A percentile compares a stretch with the other conserved stretches of the same genome.
Conservation (phyloP, 1,139 yeast genomes). For the Kodamaea anthophila region DNA sequence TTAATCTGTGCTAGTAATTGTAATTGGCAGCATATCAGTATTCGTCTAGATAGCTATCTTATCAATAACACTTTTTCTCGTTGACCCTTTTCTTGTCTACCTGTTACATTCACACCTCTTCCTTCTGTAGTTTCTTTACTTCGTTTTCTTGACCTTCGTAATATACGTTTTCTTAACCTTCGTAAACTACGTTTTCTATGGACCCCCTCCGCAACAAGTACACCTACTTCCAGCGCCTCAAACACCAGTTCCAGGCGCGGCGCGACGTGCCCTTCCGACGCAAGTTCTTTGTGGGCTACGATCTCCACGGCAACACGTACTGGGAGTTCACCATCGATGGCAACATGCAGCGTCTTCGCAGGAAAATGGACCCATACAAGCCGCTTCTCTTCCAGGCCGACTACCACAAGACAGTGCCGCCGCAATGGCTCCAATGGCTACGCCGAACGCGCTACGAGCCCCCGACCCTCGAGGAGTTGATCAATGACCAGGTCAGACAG, state of each 20-base stretch:
- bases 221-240: slow-evolving; percentile 38
- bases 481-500: slow-evolving; percentile 53
- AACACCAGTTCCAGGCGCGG: slow-evolving; percentile 56
- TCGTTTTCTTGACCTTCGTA: slow-evolving; percentile 3
- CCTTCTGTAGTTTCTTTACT: too few relatives aligned
- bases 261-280: slow-evolving; percentile 61
- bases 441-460: slow-evolving; percentile 53
- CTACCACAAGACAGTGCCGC: slow-evolving; percentile 46
- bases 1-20: too few relatives aligned
- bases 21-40: too few relatives aligned
- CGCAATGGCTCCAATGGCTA: slow-evolving; percentile 83
- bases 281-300: slow-evolving; percentile 62
- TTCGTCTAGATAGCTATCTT: too few relatives aligned
- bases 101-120: too few relatives aligned
- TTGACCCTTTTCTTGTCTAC: too few relatives aligned
- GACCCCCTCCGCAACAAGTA: slow-evolving; percentile 26
- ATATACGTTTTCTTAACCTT: too few relatives aligned
- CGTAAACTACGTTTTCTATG: slow-evolving; percentile 11
- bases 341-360: slow-evolving; percentile 37
- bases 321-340: slow-evolving; percentile 70
- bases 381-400: slow-evolving; percentile 41
- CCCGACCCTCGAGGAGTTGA: slow-evolving; percentile 60
- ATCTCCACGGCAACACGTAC: slow-evolving; percentile 73
- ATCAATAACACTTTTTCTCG: too few relatives aligned
- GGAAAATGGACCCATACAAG: slow-evolving; percentile 45